A percentile compares a stretch with the other conserved stretches of the same genome.
These are phyloP conservation scores for Meyerozyma athensensis DNA, from an alignment of 1,139 yeast genomes.

Conservation along the genomic window DNA sequence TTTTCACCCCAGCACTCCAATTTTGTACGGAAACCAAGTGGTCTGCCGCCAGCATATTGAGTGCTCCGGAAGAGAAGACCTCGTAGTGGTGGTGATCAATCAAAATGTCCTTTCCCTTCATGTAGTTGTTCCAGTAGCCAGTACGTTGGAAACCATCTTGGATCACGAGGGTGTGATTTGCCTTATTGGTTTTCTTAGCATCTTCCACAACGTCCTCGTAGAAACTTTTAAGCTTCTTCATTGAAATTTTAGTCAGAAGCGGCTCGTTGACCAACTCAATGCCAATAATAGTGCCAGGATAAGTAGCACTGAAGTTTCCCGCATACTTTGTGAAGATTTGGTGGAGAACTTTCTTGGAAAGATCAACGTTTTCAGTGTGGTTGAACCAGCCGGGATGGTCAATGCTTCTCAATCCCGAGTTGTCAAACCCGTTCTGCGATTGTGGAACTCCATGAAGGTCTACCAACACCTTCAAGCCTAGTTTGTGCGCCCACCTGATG, in stretches of 20 bases:
- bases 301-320: slow-evolving; percentile 23
- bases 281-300: slow-evolving; percentile 50
- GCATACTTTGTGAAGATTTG: slow-evolving; percentile 40
- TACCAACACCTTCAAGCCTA: slow-evolving; percentile 53
- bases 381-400: slow-evolving; percentile 49
- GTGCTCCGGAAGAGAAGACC: slow-evolving; percentile 44
- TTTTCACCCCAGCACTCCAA: slow-evolving; percentile 31
- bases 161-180: slow-evolving; percentile 45
- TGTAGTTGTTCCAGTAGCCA: slow-evolving; percentile 47
- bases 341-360: slow-evolving; percentile 41
- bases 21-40: slow-evolving; percentile 33
- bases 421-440: slow-evolving; percentile 69
- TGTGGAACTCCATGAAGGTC: slow-evolving; percentile 68
- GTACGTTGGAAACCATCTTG: slow-evolving; percentile 55
- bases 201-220: slow-evolving; percentile 38
- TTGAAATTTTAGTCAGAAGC: slow-evolving; percentile 39
- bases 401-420: slow-evolving; percentile 52
- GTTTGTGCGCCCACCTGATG: slow-evolving; percentile 47
- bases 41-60: slow-evolving; percentile 32
- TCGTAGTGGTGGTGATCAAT: slow-evolving; percentile 67
- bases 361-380: slow-evolving; percentile 32
- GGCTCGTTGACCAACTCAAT: slow-evolving; percentile 67
- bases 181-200: slow-evolving; percentile 28
- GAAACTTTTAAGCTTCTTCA: slow-evolving; percentile 32
- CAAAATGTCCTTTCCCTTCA: slow-evolving; percentile 40